Conservation (phyloP, 129 eudicot genomes). For the Rutidosis leptorrhynchoides region DNA sequence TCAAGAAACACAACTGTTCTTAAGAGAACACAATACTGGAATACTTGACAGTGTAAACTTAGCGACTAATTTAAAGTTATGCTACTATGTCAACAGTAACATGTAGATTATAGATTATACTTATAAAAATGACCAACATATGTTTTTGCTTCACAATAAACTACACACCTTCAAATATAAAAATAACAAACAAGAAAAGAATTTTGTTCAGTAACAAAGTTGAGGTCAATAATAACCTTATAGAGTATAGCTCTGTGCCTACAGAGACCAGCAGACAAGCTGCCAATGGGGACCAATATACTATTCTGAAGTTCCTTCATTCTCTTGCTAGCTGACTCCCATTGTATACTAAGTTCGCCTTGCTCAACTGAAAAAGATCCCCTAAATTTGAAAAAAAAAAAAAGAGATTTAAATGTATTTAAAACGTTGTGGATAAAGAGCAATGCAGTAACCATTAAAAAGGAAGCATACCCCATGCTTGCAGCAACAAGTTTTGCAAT, state of each 20-base stretch:
- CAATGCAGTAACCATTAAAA: constrained; percentile 8
- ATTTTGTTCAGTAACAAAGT: not conserved
- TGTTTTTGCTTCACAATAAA: not conserved
- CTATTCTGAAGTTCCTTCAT: constrained; percentile 55
- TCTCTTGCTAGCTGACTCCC: constrained; percentile 60
- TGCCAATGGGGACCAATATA: constrained; percentile 66
- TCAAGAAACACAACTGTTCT: no score
- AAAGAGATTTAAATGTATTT: not conserved
- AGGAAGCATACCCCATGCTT: constrained; percentile 60
- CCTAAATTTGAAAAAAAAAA: constrained; percentile 26
- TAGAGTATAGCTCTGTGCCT: constrained; percentile 84
- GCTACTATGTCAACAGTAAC: not conserved
- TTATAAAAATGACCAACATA: not conserved
- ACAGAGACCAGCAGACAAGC: constrained; percentile 70
- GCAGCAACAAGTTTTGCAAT: constrained; percentile 72
- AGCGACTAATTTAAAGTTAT: not conserved
- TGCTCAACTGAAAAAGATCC: constrained; percentile 75
- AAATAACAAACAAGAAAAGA: not conserved
- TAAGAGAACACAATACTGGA: not conserved
- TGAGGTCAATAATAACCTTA: constrained; percentile 47
- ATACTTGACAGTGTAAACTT: not conserved
- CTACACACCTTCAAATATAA: not conserved
- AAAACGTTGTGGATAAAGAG: not conserved
- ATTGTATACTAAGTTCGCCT: constrained; percentile 57
- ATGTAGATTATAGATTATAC: no score